Conservation (phyloP, 192 early-diverging fungal species). For the Thoreauomyces humboldtii region DNA sequence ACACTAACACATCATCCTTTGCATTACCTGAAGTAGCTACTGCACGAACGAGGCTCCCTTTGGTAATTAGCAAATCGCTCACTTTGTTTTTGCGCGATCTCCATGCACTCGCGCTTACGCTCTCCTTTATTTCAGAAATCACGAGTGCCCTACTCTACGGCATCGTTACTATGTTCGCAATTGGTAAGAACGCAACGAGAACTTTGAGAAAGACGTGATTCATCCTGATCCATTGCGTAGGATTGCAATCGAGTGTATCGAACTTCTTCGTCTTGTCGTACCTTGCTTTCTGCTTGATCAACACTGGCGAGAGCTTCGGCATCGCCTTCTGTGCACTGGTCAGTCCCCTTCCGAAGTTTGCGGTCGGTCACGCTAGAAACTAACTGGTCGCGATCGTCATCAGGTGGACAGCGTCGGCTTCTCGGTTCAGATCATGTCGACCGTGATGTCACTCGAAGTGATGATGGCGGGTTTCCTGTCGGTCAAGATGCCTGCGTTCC, state of each 20-base stretch:
- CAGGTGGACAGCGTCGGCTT: constrained; percentile 39
- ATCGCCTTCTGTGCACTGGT: constrained; percentile 47
- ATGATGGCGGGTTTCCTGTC: constrained; percentile 31
- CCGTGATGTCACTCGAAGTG: constrained; percentile 32
- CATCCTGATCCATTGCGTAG: no score
- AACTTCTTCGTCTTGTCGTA: constrained; percentile 31
- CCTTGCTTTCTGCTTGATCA: constrained; percentile 25
- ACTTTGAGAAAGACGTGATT: no score
- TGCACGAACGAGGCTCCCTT: constrained; percentile 20
- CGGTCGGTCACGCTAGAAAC: not conserved
- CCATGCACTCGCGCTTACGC: no score
- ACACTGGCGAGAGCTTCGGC: constrained; percentile 45
- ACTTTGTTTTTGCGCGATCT: no score
- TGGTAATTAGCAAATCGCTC: constrained; percentile 11
- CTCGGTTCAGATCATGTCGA: constrained; percentile 40
- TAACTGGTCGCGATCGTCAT: not conserved
- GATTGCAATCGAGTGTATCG: constrained; percentile 19
- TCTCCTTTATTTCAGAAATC: no score
- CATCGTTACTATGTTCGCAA: constrained; percentile 22
- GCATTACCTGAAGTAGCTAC: no score
- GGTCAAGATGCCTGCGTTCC: constrained; percentile 33
- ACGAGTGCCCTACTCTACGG: constrained; percentile 26
- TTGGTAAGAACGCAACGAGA: no score
- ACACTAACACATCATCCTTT: no score
- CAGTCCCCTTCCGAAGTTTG: not conserved